Evolutionary conservation across 2,329 filamentous ascomycete species (phyloP).

Genomic region (Sporothrix phasma): DNA sequence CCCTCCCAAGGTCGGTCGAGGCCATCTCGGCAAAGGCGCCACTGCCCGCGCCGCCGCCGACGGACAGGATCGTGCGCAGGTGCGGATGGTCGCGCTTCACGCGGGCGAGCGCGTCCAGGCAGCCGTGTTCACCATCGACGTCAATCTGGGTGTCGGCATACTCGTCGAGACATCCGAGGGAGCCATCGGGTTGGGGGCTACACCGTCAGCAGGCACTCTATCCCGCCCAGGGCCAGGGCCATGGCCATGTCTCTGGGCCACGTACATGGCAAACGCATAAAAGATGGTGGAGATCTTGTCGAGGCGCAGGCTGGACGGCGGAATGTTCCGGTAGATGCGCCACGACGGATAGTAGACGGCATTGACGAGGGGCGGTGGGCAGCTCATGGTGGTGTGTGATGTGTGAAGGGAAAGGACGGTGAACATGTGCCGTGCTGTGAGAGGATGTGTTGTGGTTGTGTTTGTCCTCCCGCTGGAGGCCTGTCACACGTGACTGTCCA

Average conservation of each 20-base stretch:
- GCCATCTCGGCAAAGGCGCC: slow-evolving; percentile 51
- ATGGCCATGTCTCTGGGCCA: background rate
- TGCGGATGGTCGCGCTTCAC: slow-evolving; percentile 47
- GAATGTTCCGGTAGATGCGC: slow-evolving; percentile 49
- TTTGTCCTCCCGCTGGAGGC: background rate
- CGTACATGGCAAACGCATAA: slow-evolving; percentile 51
- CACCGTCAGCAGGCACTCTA: background rate
- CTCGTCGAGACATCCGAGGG: slow-evolving; percentile 45
- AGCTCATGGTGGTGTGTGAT: background rate
- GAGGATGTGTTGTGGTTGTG: background rate
- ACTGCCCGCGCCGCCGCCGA: slow-evolving; percentile 56
- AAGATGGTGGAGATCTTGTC: slow-evolving; percentile 52
- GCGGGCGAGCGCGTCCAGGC: slow-evolving; percentile 47
- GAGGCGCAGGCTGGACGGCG: slow-evolving; percentile 48
- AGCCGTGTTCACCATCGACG: slow-evolving; percentile 50
- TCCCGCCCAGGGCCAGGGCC: too few relatives aligned
- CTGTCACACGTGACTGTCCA: background rate
- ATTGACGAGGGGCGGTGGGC: slow-evolving; percentile 17
- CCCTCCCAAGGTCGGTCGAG: slow-evolving; percentile 33
- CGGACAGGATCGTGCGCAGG: slow-evolving; percentile 51
- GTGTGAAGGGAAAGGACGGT: background rate
- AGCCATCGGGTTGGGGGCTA: slow-evolving; percentile 28
- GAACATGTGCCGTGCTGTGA: background rate
- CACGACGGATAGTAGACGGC: slow-evolving; percentile 56
- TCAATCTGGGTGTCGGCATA: slow-evolving; percentile 52